Conservation (phyloP, 257 asterid species). For the Petunia axillaris region DNA sequence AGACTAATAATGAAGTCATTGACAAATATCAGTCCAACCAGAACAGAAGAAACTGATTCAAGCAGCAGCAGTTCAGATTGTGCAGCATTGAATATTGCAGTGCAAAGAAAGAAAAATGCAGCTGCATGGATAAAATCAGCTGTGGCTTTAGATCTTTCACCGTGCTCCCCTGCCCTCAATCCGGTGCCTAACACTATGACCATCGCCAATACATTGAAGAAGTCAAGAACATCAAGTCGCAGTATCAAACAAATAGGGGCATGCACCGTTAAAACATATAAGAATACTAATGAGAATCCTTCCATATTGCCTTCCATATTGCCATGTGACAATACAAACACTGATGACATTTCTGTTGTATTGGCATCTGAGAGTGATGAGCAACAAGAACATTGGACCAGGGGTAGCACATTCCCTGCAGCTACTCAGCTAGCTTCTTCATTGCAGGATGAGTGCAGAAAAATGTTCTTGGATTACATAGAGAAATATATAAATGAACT, state of each 20-base stretch:
- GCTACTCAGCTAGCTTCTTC: conserved; percentile 44
- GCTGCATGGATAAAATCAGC: conserved; percentile 68
- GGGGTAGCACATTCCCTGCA: conserved; percentile 42
- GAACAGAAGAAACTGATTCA: conserved; percentile 45
- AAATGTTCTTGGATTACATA: conserved; percentile 46
- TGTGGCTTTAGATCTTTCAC: conserved; percentile 63
- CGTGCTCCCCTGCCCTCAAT: conserved; percentile 27
- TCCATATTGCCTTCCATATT: too few relatives aligned
- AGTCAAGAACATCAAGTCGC: conserved; percentile 20
- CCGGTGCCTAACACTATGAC: conserved; percentile 26
- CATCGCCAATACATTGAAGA: conserved; percentile 31
- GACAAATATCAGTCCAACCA: conserved; percentile 47
- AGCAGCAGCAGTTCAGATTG: conserved; percentile 41
- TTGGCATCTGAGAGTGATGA: conserved; percentile 40
- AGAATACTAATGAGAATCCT: too few relatives aligned
- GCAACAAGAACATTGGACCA: conserved; percentile 41
- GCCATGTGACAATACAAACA: conserved; percentile 23
- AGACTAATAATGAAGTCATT: conserved; percentile 61
- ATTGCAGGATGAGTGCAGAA: conserved; percentile 58
- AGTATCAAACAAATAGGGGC: conserved; percentile 42
- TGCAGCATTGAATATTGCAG: conserved; percentile 43
- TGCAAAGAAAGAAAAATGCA: conserved; percentile 65
- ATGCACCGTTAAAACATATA: conserved; percentile 26
- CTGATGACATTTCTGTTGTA: conserved; percentile 31
- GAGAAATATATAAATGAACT: conserved; percentile 65